These are phyloP conservation scores for Choiromyces venosus DNA, from an alignment of 495 filamentous ascomycete genomes.

Conservation along the genomic window DNA sequence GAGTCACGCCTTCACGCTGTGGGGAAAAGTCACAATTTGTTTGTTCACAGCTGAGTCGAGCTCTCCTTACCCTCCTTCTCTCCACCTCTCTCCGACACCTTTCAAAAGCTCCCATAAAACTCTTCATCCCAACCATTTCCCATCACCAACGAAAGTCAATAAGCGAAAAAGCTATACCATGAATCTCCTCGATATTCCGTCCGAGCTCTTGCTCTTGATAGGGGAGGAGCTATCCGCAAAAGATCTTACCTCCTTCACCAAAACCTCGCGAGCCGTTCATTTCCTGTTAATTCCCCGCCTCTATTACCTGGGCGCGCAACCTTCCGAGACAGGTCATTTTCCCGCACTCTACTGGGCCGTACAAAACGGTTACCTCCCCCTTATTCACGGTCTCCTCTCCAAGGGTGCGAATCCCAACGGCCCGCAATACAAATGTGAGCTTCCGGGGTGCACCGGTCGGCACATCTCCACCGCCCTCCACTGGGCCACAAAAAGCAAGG, in stretches of 20 bases:
- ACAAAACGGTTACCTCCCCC: neutral
- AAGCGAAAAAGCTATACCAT: neutral
- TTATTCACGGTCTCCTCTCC: neutral
- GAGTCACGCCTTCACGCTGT: neutral
- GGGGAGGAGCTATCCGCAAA: neutral
- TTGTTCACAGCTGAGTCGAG: neutral
- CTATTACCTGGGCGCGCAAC: slow-evolving; percentile 15
- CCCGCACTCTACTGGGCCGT: slow-evolving; percentile 22
- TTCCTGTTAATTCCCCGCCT: slow-evolving; percentile 18
- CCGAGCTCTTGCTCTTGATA: slow-evolving; percentile 13
- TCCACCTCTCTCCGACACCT: neutral
- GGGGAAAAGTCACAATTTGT: neutral
- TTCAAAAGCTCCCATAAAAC: neutral
- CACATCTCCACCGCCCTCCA: slow-evolving; percentile 18
- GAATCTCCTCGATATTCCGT: slow-evolving; percentile 16
- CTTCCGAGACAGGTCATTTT: neutral
- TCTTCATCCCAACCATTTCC: neutral
- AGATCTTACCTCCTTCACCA: slow-evolving; percentile 6
- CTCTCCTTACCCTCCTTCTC: neutral
- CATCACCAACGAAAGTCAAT: neutral
- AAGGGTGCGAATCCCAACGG: slow-evolving; percentile 4
- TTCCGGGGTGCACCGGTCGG: neutral
- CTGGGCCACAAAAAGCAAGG: slow-evolving; percentile 11
- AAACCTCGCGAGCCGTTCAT: slow-evolving; percentile 7
- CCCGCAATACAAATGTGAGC: neutral